Evolutionary conservation across 345 rosid genomes (phyloP).

Genomic region (Eucalyptus regnans): DNA sequence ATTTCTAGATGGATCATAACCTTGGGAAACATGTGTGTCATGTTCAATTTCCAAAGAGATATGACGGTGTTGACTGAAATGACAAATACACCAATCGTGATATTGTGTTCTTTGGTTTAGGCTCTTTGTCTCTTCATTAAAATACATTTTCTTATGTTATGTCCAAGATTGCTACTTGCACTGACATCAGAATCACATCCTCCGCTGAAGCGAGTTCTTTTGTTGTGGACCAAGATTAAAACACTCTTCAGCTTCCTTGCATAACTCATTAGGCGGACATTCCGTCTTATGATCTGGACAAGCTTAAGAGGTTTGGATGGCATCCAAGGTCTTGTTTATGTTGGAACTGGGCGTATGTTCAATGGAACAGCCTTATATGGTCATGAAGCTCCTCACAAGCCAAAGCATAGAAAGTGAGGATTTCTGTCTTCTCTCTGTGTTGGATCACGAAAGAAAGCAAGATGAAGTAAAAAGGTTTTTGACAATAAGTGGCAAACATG

Average conservation of each 20-base stretch:
- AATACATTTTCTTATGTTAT: not conserved
- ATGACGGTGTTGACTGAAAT: not conserved
- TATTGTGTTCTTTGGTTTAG: conserved; percentile 58
- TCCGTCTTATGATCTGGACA: conserved; percentile 30
- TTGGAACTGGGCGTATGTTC: conserved; percentile 97
- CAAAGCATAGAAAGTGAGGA: conserved; percentile 78
- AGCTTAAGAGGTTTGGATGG: conserved; percentile 97
- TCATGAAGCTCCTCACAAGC: conserved; percentile 86
- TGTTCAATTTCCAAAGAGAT: not conserved
- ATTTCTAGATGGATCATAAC: too few relatives aligned
- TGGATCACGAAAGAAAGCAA: conserved; percentile 70
- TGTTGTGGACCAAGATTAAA: not conserved
- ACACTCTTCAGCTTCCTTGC: not conserved
- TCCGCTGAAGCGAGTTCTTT: not conserved
- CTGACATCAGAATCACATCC: not conserved
- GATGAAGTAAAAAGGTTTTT: conserved; percentile 31
- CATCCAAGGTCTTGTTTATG: conserved; percentile 95
- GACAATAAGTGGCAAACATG: conserved; percentile 76
- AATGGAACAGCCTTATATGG: conserved; percentile 91
- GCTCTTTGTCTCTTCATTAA: conserved; percentile 4
- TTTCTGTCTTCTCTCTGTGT: conserved; percentile 70
- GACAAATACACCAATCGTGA: conserved; percentile 68
- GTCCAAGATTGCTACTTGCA: not conserved
- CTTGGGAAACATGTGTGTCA: not conserved
- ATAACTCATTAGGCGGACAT: not conserved